These are phyloP conservation scores for Acanthochlamys bracteata DNA, from an alignment of 106 monocot species.

Conservation along the genomic window DNA sequence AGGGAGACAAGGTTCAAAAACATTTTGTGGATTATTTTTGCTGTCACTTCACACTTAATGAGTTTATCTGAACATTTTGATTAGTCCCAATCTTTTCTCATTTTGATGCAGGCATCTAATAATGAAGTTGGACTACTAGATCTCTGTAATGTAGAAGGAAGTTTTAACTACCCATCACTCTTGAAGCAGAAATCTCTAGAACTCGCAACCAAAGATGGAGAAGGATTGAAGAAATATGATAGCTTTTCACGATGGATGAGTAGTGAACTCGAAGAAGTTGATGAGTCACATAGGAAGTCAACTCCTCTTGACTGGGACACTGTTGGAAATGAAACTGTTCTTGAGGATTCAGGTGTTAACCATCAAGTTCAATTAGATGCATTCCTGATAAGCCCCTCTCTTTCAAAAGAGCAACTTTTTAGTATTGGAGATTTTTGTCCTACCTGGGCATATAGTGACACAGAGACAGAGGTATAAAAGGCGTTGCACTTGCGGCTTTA, in stretches of 20 bases:
- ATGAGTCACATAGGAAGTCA: constrained; percentile 41
- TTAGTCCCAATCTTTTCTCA: too few relatives aligned
- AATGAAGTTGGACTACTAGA: constrained; percentile 16
- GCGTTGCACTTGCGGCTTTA: neutral
- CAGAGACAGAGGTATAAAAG: constrained; percentile 37
- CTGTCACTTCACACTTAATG: neutral
- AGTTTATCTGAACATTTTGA: neutral
- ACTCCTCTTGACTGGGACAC: constrained; percentile 53
- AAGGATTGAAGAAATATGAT: constrained; percentile 80
- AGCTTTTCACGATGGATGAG: constrained; percentile 96
- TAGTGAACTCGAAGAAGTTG: constrained; percentile 82
- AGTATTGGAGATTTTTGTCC: constrained; percentile 76
- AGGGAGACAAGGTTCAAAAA: too few relatives aligned
- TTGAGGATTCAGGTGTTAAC: constrained; percentile 46
- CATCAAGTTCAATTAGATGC: constrained; percentile 43
- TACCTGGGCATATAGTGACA: constrained; percentile 44
- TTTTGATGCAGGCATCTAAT: constrained; percentile 19
- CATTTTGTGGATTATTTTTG: neutral
- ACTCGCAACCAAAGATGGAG: constrained; percentile 33
- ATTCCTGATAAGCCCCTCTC: constrained; percentile 49
- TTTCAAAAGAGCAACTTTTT: constrained; percentile 80
- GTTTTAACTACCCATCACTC: constrained; percentile 20
- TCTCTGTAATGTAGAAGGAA: constrained; percentile 22
- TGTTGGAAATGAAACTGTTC: constrained; percentile 47
- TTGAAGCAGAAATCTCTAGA: constrained; percentile 59